A percentile compares a stretch with the other conserved stretches of the same genome.
Conservation (phyloP, 352 stramenopile genomes). For the Thalassiosira gravida region DNA sequence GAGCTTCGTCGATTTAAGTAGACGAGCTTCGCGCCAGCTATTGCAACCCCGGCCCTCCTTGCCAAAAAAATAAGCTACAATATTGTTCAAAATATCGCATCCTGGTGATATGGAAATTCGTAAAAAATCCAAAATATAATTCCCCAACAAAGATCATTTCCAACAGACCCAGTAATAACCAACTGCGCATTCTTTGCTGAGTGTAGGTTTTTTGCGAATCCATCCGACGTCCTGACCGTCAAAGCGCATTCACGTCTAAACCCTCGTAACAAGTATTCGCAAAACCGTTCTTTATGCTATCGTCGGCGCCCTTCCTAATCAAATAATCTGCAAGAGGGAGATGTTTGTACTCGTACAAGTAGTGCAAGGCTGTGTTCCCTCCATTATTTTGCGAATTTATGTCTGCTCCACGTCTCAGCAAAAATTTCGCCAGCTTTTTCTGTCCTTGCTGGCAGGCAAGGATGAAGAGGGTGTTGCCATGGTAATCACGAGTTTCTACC, state of each 20-base stretch:
- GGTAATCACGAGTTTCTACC: conserved; percentile 90
- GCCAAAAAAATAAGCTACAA: not conserved
- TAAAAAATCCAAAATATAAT: too few species aligned
- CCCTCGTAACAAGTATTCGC: conserved; percentile 93
- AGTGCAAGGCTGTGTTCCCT: conserved; percentile 95
- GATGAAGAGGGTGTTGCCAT: conserved; percentile 94
- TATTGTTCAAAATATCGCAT: not conserved
- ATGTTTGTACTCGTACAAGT: conserved; percentile 93
- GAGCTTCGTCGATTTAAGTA: not conserved
- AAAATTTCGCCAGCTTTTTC: conserved; percentile 93
- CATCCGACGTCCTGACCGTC: not conserved
- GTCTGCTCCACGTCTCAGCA: conserved; percentile 90
- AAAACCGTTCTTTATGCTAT: conserved; percentile 90
- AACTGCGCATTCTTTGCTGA: too few species aligned
- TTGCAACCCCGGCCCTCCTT: conserved; percentile 10
- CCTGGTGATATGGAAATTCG: not conserved
- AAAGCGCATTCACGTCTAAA: not conserved
- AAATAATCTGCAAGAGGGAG: conserved; percentile 91
- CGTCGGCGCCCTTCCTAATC: conserved; percentile 91
- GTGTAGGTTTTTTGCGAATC: too few species aligned
- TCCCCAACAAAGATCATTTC: too few species aligned
- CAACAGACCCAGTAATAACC: too few species aligned
- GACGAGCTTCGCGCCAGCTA: not conserved
- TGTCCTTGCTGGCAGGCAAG: conserved; percentile 93
- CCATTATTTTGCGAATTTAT: conserved; percentile 94